Evolutionary conservation across 1,139 yeast species (phyloP).

Genomic region (Hyphopichia buzzinii): DNA sequence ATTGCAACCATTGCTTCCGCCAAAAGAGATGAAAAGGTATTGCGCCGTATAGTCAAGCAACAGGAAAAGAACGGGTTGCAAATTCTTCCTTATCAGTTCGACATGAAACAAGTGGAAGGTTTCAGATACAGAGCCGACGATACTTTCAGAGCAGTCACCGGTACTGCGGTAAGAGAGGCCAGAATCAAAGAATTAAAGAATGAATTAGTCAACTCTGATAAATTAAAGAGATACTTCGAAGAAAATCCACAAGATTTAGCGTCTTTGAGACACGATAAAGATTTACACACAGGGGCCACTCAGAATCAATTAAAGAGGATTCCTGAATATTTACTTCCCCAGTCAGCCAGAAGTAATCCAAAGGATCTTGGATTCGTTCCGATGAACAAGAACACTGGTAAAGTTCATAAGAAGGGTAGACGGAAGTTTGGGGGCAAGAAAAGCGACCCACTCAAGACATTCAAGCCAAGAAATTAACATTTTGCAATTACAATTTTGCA

Average conservation of each 20-base stretch:
- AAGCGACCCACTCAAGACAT: conserved; percentile 69
- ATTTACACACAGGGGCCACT: conserved; percentile 75
- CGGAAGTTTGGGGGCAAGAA: conserved; percentile 39
- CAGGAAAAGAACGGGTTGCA: conserved; percentile 76
- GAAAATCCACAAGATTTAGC: conserved; percentile 96
- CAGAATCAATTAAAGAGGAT: conserved; percentile 88
- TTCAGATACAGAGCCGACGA: conserved; percentile 97
- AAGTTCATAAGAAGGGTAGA: conserved; percentile 41
- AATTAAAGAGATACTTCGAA: conserved; percentile 90
- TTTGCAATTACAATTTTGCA: too few species aligned
- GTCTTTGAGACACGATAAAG: conserved; percentile 87
- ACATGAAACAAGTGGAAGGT: conserved; percentile 89
- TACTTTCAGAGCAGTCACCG: conserved; percentile 93
- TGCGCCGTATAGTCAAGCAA: conserved; percentile 71
- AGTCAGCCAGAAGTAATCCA: conserved; percentile 61
- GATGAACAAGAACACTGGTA: conserved; percentile 52
- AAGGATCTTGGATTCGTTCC: conserved; percentile 75
- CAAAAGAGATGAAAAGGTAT: conserved; percentile 81
- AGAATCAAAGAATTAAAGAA: conserved; percentile 85
- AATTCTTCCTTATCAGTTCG: conserved; percentile 81
- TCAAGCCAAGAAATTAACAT: conserved; percentile 16
- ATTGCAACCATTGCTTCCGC: conserved; percentile 70
- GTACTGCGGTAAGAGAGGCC: conserved; percentile 88
- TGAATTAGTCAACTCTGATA: conserved; percentile 85
- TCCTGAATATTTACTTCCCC: conserved; percentile 89